Evolutionary conservation across 1,284 basidiomycete genomes (phyloP).

Genomic region (Trichosporon asahii): DNA sequence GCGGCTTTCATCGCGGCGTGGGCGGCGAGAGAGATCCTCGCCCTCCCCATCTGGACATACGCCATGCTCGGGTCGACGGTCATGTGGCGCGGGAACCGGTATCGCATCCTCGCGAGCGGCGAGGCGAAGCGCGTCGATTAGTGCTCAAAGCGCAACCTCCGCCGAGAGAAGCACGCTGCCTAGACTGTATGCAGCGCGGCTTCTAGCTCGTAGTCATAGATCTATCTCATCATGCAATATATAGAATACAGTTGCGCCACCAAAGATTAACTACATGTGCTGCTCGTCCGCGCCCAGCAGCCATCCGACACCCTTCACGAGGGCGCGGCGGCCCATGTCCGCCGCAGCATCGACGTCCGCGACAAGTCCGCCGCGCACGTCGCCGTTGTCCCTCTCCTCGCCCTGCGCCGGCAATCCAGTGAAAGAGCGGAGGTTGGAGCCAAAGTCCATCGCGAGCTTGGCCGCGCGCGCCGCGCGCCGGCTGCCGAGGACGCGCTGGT

Average conservation of each 20-base stretch:
- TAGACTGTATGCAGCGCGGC: neutral
- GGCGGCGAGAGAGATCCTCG: conserved; percentile 69
- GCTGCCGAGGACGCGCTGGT: conserved; percentile 45
- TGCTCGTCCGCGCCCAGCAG: conserved; percentile 50
- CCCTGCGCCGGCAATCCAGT: conserved; percentile 14
- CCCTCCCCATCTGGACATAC: conserved; percentile 77
- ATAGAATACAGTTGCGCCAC: neutral
- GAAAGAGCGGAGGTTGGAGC: conserved; percentile 17
- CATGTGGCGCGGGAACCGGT: conserved; percentile 67
- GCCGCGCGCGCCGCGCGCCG: conserved; percentile 48
- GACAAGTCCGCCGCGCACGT: conserved; percentile 28
- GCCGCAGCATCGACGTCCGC: conserved; percentile 42
- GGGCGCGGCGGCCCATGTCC: conserved; percentile 44
- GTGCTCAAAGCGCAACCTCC: neutral
- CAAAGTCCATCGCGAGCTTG: conserved; percentile 31
- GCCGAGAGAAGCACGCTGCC: neutral
- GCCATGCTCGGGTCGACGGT: conserved; percentile 77
- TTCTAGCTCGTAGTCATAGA: neutral
- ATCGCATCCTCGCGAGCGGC: conserved; percentile 45
- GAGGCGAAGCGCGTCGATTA: conserved; percentile 19
- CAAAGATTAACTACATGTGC: neutral
- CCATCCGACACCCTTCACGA: conserved; percentile 52
- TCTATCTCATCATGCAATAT: conserved; percentile 1
- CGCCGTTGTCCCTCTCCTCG: conserved; percentile 4
- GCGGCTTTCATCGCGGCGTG: conserved; percentile 68